Conservation (phyloP, 176 grass and related monocot genomes). For the Puccinellia tenuiflora region DNA sequence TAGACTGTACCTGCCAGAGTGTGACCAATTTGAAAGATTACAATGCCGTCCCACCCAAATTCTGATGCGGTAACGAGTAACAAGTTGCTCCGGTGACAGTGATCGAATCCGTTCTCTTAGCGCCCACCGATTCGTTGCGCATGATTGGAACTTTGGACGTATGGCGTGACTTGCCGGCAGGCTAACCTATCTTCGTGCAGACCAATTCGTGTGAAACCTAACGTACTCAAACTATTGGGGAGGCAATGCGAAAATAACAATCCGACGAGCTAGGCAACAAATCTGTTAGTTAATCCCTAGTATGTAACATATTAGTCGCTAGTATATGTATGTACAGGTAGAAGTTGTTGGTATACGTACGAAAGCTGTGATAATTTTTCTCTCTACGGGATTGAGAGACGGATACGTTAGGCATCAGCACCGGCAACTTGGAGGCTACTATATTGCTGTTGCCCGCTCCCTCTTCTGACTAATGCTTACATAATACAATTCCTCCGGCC, state of each 20-base stretch:
- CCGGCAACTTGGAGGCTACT: slow-evolving; percentile 35
- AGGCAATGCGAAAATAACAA: background rate
- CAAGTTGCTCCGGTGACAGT: slow-evolving; percentile 12
- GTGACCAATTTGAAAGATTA: slow-evolving; percentile 23
- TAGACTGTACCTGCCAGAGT: background rate
- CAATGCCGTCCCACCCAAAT: background rate
- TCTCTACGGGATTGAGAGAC: slow-evolving; percentile 22
- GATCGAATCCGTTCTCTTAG: slow-evolving; percentile 29
- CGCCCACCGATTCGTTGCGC: slow-evolving; percentile 18
- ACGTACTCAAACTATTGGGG: background rate
- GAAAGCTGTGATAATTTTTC: slow-evolving; percentile 21
- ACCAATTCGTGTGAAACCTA: slow-evolving; percentile 15
- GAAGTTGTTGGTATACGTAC: slow-evolving; percentile 41
- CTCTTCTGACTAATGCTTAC: slow-evolving; percentile 40
- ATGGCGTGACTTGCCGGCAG: slow-evolving; percentile 14
- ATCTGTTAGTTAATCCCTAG: background rate
- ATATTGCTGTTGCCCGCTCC: slow-evolving; percentile 33
- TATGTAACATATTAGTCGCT: slow-evolving; percentile 1
- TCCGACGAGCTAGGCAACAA: slow-evolving; percentile 2
- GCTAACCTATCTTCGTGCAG: background rate
- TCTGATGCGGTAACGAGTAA: slow-evolving; percentile 13
- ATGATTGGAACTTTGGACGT: slow-evolving; percentile 25
- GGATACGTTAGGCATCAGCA: slow-evolving; percentile 42
- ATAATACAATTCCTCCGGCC: slow-evolving; percentile 26
- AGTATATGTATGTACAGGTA: slow-evolving; percentile 28